These are phyloP conservation scores for Arabidopsis thaliana DNA, from an alignment of 345 rosid genomes.

Conservation along the genomic window DNA sequence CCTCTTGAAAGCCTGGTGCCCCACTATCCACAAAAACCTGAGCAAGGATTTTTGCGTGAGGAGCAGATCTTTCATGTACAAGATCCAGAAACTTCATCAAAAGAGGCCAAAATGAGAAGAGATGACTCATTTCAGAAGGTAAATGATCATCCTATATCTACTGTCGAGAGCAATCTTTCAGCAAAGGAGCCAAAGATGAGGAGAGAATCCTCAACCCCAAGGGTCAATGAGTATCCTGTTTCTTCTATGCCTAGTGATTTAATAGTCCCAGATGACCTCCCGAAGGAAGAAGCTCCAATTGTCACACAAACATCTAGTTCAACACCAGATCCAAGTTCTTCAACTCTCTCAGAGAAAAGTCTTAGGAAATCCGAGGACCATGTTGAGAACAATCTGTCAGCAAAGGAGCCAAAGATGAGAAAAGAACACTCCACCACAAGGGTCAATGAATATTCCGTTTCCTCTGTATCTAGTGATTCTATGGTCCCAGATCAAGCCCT, in stretches of 20 bases:
- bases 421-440: conserved; percentile 40
- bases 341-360: conserved; percentile 30
- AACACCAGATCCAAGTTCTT: conserved; percentile 36
- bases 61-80: conserved; percentile 38
- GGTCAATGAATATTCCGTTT: conserved; percentile 37
- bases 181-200: conserved; percentile 40
- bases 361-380: conserved; percentile 55
- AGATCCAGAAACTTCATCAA: conserved; percentile 37
- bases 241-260: conserved; percentile 38
- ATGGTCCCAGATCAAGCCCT: conserved; percentile 29
- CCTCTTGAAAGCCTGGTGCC: conserved; percentile 41
- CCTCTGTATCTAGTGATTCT: conserved; percentile 43
- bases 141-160: conserved; percentile 38
- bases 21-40: conserved; percentile 33
- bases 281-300: conserved; percentile 39
- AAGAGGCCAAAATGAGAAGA: conserved; percentile 43
- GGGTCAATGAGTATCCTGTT: conserved; percentile 39
- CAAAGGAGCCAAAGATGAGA: conserved; percentile 43
- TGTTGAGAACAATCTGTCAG: conserved; percentile 38
- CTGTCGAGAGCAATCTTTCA: conserved; percentile 35
- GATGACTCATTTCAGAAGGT: conserved; percentile 44
- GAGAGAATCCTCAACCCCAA: conserved; percentile 42
- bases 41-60: conserved; percentile 38
- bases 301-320: conserved; percentile 29
- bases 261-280: conserved; percentile 36